These are phyloP conservation scores for Exserohilum rostratum DNA, from an alignment of 2,329 filamentous ascomycete species.

Conservation along the genomic window DNA sequence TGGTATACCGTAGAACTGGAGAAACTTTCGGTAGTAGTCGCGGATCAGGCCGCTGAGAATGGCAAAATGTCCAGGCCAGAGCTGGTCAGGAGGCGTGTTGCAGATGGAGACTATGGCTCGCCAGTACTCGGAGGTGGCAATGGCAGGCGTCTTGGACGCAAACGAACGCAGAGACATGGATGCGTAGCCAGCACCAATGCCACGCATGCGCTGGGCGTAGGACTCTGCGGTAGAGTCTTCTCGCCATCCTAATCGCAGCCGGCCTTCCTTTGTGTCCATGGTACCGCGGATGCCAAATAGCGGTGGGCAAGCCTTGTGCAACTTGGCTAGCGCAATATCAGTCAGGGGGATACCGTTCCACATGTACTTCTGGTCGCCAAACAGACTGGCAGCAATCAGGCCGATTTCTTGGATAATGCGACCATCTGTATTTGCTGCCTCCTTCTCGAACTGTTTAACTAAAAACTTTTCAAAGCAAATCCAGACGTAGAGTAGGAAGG, in stretches of 20 bases:
- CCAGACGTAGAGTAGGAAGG: slow-evolving; percentile 69
- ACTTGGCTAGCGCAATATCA: slow-evolving; percentile 87
- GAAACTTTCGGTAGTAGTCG: slow-evolving; percentile 74
- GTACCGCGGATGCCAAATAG: slow-evolving; percentile 82
- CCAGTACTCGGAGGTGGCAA: slow-evolving; percentile 87
- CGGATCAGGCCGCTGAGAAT: slow-evolving; percentile 61
- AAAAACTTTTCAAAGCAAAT: slow-evolving; percentile 77
- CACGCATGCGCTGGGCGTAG: slow-evolving; percentile 84
- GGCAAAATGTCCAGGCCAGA: slow-evolving; percentile 55
- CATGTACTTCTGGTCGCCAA: slow-evolving; percentile 70
- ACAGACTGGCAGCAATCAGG: slow-evolving; percentile 75
- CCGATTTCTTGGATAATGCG: slow-evolving; percentile 74
- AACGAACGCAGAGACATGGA: slow-evolving; percentile 77
- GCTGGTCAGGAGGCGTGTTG: slow-evolving; percentile 68
- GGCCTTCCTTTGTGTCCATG: slow-evolving; percentile 65
- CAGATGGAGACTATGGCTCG: slow-evolving; percentile 74
- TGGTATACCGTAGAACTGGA: slow-evolving; percentile 80
- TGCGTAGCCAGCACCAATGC: slow-evolving; percentile 82
- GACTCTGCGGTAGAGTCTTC: slow-evolving; percentile 59
- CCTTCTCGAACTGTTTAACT: slow-evolving; percentile 63
- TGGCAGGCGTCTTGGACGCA: slow-evolving; percentile 67
- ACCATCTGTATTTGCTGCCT: slow-evolving; percentile 47
- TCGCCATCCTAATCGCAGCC: slow-evolving; percentile 41
- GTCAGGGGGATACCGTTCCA: slow-evolving; percentile 73
- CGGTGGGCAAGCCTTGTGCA: slow-evolving; percentile 78